phyloP scores from a whole-genome alignment of 768 basidiomycete genomes.

The Cystobasidium tubakii region DNA sequence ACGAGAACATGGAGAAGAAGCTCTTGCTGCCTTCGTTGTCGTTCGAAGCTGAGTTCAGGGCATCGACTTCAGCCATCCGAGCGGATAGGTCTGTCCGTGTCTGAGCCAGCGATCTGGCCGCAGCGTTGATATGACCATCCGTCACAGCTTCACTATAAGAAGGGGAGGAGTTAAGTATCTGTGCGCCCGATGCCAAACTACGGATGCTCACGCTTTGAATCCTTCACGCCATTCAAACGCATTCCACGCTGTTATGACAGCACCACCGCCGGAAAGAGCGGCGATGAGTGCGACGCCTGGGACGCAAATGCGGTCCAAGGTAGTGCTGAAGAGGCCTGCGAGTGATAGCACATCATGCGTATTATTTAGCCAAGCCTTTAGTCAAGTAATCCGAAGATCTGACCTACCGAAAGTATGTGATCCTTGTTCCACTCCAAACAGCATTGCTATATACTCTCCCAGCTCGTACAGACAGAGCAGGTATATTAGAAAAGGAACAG shows the following conservation, averaged over 20 bases:
- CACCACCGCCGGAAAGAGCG: constrained; percentile 44
- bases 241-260: constrained; percentile 46
- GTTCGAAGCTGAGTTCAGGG: constrained; percentile 6
- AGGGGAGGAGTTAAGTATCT: not conserved
- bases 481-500: constrained; percentile 43
- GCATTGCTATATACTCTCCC: constrained; percentile 37
- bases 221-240: constrained; percentile 45
- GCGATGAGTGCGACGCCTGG: constrained; percentile 46
- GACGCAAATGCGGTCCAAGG: constrained; percentile 44
- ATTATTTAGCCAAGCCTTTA: too few relatives aligned
- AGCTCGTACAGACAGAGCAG: constrained; percentile 43
- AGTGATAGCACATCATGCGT: too few relatives aligned
- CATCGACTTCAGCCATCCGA: constrained; percentile 34
- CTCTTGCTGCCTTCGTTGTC: constrained; percentile 19
- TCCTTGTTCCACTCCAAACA: constrained; percentile 40
- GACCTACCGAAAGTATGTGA: constrained; percentile 38
- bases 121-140: constrained; percentile 41
- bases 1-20: constrained; percentile 38
- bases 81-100: constrained; percentile 42
- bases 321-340: constrained; percentile 42
- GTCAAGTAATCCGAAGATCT: not conserved
- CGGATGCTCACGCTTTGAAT: constrained; percentile 37
- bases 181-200: too few relatives aligned
- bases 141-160: constrained; percentile 39
- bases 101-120: constrained; percentile 41